Evolutionary conservation across 164 flowering plant species (phyloP).

Genomic region (Macadamia integrifolia): DNA sequence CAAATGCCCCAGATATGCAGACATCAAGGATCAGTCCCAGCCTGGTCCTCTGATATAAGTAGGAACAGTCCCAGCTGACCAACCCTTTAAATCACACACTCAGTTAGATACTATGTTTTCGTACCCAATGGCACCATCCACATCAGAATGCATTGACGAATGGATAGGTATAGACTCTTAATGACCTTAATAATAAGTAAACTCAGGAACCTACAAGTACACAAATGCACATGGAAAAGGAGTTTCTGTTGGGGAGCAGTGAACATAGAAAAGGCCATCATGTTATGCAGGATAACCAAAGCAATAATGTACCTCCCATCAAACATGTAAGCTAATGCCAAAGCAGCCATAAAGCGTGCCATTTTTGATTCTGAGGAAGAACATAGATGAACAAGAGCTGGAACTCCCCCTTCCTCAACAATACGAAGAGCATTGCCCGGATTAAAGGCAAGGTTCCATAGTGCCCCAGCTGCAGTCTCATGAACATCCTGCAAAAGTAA

Average conservation of each 20-base stretch:
- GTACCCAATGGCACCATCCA: too few species aligned
- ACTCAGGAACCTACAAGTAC: too few species aligned
- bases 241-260: too few species aligned
- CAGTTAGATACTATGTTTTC: too few species aligned
- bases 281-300: constrained; percentile 1
- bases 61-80: too few species aligned
- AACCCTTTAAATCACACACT: too few species aligned
- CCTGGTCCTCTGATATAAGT: too few species aligned
- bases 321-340: constrained; percentile 96
- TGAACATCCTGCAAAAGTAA: constrained; percentile 72
- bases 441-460: constrained; percentile 97
- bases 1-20: not conserved
- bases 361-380: constrained; percentile 82
- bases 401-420: constrained; percentile 96
- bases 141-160: too few species aligned
- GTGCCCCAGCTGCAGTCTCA: constrained; percentile 99
- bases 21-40: too few species aligned
- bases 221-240: too few species aligned
- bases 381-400: constrained; percentile 83
- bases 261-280: not conserved
- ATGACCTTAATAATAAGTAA: too few species aligned
- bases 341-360: constrained; percentile 99
- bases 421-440: constrained; percentile 94
- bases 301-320: constrained; percentile 68
- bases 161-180: too few species aligned